Conservation (phyloP, 495 filamentous ascomycete genomes). For the Hapsidospora chrysogenum region DNA sequence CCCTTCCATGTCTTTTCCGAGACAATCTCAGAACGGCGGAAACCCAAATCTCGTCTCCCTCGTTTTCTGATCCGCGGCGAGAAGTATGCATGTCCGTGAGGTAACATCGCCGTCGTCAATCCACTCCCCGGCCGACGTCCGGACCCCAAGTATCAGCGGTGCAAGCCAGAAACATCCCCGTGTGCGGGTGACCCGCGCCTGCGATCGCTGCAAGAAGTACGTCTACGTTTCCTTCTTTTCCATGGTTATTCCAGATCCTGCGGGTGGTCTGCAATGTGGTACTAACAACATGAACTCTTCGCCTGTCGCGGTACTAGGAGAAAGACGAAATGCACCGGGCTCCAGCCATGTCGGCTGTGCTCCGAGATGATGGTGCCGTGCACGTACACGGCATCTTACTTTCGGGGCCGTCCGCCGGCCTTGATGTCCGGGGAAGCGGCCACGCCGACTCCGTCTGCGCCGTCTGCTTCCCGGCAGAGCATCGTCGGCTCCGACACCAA, state of each 20-base stretch:
- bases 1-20: no score
- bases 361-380: conserved; percentile 7
- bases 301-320: conserved; percentile 5
- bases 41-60: no score
- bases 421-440: background rate
- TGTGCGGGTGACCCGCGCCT: conserved; percentile 15
- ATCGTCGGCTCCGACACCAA: background rate
- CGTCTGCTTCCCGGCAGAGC: background rate
- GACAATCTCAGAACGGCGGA: no score
- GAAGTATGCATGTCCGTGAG: no score
- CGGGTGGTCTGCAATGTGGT: no score
- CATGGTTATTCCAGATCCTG: background rate
- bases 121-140: no score
- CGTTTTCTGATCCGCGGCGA: no score
- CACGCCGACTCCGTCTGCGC: conserved; percentile 1
- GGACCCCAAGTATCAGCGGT: no score
- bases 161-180: no score
- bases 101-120: no score
- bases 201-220: conserved; percentile 18
- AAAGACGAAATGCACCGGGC: conserved; percentile 13
- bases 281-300: background rate
- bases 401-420: conserved; percentile 6
- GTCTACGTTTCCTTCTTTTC: background rate
- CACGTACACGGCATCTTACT: conserved; percentile 9
- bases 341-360: conserved; percentile 10